Base-by-base conservation (phyloP, 805 yeast species). In the Diddensiella transvaalensis region DNA sequence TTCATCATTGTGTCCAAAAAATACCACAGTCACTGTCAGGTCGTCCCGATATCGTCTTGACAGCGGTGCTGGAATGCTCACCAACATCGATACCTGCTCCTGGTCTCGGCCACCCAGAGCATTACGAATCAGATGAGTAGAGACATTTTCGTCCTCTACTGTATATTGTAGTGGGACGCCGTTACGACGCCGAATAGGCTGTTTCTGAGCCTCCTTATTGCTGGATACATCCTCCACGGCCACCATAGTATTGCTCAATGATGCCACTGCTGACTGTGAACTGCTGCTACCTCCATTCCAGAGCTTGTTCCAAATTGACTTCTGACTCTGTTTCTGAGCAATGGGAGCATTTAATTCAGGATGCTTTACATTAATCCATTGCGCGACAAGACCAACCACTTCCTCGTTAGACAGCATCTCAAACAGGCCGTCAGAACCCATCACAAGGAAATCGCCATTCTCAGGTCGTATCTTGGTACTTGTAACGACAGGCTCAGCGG, bases 1-100 rank as follows among this genome's bases (percentile, higher is more conserved):
- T n/a, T 46, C 52, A 13, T 53, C 53, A 23, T 62, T 79, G 10
- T 41, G 45, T 10, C 95, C 96, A 64, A 93, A 93, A 67, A 93
- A 93, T 2, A 91, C 87, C 21, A 93, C 99, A 2, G 96, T 88
- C 3, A 90, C 97, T 0, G 98, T 90, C 62, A 93, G 74, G 66
- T 93, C 99, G 69, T 93, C 99, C 65, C 99, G 80, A 68, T 90
- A 91, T 40, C 88, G 77, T 68, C 99, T 80, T 18, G 96, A 85
- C 57, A 85, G 77, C 1, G 98, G 97, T 15, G 89, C 79, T 17
- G 98, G 98, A 46, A 93, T 88, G 46, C 93, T 83, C 15, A 89
- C 84, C 51, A 93, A 71, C 78, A 93, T 86, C 19, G 90, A 80
- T 2, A 90, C 89, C 58, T 88, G 90, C 53, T 91, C 96, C 54